Evolutionary conservation across 371 early-diverging fungal genomes (phyloP).

Genomic region (Rhizopus arrhizus): DNA sequence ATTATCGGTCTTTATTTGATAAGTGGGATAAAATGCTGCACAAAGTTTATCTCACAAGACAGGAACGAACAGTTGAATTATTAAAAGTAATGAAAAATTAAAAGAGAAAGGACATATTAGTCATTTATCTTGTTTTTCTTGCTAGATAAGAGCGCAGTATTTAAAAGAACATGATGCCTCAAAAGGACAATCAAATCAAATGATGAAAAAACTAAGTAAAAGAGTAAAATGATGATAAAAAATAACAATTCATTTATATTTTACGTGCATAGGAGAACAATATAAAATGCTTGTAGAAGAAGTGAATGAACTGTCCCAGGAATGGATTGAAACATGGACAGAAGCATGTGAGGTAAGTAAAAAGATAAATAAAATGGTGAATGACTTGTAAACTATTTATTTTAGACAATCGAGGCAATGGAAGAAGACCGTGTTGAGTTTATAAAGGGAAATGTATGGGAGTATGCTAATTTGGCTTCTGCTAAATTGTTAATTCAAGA

Average conservation of each 20-base stretch:
- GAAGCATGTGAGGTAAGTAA: constrained; percentile 41
- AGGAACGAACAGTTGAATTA: constrained; percentile 14
- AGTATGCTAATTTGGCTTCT: constrained; percentile 47
- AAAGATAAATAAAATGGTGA: not conserved
- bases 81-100: constrained; percentile 18
- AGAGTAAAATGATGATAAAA: not conserved
- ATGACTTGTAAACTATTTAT: not conserved
- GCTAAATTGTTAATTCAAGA: constrained; percentile 44
- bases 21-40: constrained; percentile 27
- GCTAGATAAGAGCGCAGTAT: constrained; percentile 24
- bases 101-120: too few relatives aligned
- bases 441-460: constrained; percentile 42
- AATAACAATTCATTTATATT: not conserved
- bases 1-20: constrained; percentile 16
- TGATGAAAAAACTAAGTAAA: constrained; percentile 27
- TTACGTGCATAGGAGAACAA: constrained; percentile 22
- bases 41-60: constrained; percentile 20
- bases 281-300: constrained; percentile 26
- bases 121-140: not conserved
- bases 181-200: constrained; percentile 15
- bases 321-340: constrained; percentile 43
- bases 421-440: constrained; percentile 48
- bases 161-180: constrained; percentile 22
- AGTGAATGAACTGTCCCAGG: constrained; percentile 33
- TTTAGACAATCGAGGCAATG: constrained; percentile 34